phyloP scores from a whole-genome alignment of 257 asterid species.

The Thymus quinquecostatus region DNA sequence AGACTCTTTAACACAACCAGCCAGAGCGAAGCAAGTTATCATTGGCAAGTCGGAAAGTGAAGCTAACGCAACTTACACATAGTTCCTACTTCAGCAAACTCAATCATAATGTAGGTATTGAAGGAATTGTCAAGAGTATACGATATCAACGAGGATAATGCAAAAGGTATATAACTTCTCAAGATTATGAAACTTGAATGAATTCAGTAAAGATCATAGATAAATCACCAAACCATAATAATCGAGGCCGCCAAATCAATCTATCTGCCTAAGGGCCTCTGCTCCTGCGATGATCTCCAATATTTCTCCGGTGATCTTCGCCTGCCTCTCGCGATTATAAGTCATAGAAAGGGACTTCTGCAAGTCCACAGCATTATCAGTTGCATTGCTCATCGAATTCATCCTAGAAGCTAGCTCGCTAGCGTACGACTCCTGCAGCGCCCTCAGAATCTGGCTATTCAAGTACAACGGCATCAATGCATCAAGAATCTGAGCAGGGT shows the following conservation, averaged over 20 bases:
- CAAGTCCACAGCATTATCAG: conserved; percentile 72
- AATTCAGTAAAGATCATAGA: conserved; percentile 2
- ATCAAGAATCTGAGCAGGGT: conserved; percentile 84
- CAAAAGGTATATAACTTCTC: conserved; percentile 14
- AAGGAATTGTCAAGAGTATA: no score
- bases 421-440: conserved; percentile 82
- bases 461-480: conserved; percentile 79
- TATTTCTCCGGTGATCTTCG: conserved; percentile 71
- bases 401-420: conserved; percentile 76
- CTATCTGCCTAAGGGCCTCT: conserved; percentile 47
- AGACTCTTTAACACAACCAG: not conserved
- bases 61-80: no score
- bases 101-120: no score
- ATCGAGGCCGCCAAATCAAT: conserved; percentile 12
- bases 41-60: not conserved
- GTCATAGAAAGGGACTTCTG: conserved; percentile 56
- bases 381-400: conserved; percentile 80
- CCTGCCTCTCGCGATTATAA: conserved; percentile 73
- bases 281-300: conserved; percentile 84
- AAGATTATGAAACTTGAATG: not conserved
- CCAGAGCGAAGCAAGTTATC: not conserved
- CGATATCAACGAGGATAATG: not conserved
- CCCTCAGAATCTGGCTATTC: conserved; percentile 80
- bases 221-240: not conserved
- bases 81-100: no score